Evolutionary conservation across 176 grass and related monocot genomes (phyloP), one percentile per base, ranked within the genome.

Genomic region (Rhynchospora pubera): DNA sequence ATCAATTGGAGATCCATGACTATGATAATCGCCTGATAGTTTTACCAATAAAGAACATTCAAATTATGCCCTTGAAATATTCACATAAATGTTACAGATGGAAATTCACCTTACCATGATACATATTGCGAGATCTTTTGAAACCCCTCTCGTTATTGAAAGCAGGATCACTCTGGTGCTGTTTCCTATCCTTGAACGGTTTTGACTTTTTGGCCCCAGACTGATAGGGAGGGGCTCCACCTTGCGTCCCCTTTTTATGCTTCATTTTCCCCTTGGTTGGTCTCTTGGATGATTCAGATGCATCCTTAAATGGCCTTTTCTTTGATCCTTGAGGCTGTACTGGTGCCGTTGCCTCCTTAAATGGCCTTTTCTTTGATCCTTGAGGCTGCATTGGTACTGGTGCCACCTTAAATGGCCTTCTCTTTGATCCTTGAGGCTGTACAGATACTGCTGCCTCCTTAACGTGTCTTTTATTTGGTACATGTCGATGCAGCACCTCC

Each of bases 21-120:
- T 55, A 57, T 62, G 77, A 57, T 79, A 58, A 61, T 79, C 30
- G 7, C 52, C 77, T 79, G 42, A 79, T 79, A 79, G n/a, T 79
- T 79, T 62, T 15, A 79, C 28, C 77, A 79, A 44, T 43, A n/a
- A 79, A 60, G 14, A 76, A 76, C 10, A 51, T 63, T 44, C 56
- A 79, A 6, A 79, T 43, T 60, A n/a, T 46, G 62, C 52, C 50
- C 7, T 39, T 9, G 18, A 79, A 62, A 21, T 62, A 62, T 60
- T 79, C 30, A 14, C 61, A 21, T 32, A 61, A 79, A 44, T 60
- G 62, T 61, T 44, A 62, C 57, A 79, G 5, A 45, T 13, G 1
- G 5, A 46, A 43, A 62, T 44, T 11, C 32, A 21, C 45, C 23
- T 44, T 62, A 80, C 77, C 28, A 22, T 43, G 14, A 62, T 62